Conservation (phyloP, 2,329 filamentous ascomycete species). For the Aureobasidium leucospermi region DNA sequence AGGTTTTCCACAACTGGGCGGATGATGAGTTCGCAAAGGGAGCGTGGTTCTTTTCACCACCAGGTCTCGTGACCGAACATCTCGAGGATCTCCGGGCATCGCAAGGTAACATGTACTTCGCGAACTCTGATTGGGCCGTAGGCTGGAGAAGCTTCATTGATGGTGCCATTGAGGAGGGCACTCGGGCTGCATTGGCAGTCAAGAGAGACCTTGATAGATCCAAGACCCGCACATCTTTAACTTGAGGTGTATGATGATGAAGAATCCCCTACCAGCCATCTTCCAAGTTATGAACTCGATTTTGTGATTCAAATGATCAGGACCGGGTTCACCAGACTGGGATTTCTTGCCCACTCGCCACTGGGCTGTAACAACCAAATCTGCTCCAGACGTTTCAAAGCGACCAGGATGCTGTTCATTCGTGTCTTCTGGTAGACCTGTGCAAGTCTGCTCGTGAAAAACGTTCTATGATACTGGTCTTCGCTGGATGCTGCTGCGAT, state of each 20-base stretch:
- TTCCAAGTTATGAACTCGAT: neutral
- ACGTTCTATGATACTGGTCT: conserved; percentile 28
- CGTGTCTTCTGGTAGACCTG: conserved; percentile 27
- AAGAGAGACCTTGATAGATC: conserved; percentile 4
- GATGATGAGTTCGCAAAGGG: conserved; percentile 26
- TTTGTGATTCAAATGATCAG: conserved; percentile 7
- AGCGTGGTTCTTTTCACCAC: conserved; percentile 21
- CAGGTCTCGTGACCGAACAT: conserved; percentile 18
- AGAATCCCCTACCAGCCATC: neutral
- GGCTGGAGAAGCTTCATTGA: conserved; percentile 31
- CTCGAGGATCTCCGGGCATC: conserved; percentile 22
- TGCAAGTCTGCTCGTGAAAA: conserved; percentile 28
- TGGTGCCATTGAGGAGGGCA: conserved; percentile 28
- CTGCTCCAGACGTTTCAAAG: conserved; percentile 26
- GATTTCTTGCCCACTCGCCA: conserved; percentile 10
- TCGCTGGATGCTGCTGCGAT: conserved; percentile 35
- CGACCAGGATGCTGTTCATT: conserved; percentile 34
- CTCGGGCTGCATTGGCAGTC: conserved; percentile 14
- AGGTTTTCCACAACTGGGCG: conserved; percentile 24
- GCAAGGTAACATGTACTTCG: conserved; percentile 26
- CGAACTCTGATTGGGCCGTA: conserved; percentile 29
- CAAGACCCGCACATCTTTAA: neutral
- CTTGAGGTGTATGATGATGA: neutral
- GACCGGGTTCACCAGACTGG: conserved; percentile 6
- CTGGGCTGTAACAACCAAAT: conserved; percentile 26